A percentile compares a stretch with the other conserved stretches of the same genome.
Conservation (phyloP, 2,329 filamentous ascomycete species). For the Tolypocladium cylindrosporum region DNA sequence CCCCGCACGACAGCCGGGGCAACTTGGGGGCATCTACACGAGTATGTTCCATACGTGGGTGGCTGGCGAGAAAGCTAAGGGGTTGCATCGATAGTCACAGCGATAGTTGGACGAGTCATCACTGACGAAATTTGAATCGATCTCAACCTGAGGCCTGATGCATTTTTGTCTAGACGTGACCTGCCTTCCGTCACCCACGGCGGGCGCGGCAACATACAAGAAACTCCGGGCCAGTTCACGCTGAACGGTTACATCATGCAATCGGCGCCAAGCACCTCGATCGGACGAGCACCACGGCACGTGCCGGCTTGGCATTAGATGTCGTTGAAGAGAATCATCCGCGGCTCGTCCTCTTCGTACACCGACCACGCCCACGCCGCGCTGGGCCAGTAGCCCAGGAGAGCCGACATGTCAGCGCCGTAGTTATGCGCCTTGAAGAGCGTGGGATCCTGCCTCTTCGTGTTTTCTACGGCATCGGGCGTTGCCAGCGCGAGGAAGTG, state of each 20-base stretch:
- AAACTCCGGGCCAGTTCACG: neutral
- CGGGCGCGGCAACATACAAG: neutral
- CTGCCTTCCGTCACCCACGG: neutral
- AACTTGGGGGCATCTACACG: neutral
- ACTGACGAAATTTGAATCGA: neutral
- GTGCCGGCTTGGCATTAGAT: constrained; percentile 10
- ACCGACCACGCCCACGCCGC: constrained; percentile 29
- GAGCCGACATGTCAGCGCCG: constrained; percentile 16
- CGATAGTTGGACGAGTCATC: neutral
- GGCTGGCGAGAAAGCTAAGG: neutral
- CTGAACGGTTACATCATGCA: neutral
- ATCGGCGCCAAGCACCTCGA: neutral
- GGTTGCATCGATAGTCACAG: neutral
- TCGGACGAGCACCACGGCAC: neutral
- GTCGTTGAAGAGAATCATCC: constrained; percentile 26
- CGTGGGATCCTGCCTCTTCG: constrained; percentile 16
- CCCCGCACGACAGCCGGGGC: neutral
- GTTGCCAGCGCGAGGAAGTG: constrained; percentile 51
- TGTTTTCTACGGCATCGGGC: constrained; percentile 40
- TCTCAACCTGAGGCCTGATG: neutral
- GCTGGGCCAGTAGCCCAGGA: constrained; percentile 25
- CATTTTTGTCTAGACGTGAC: neutral
- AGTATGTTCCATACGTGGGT: neutral
- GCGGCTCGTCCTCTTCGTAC: constrained; percentile 20
- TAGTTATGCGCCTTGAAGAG: constrained; percentile 29